Evolutionary conservation across 345 rosid species (phyloP).

Genomic region (Laguncularia racemosa): DNA sequence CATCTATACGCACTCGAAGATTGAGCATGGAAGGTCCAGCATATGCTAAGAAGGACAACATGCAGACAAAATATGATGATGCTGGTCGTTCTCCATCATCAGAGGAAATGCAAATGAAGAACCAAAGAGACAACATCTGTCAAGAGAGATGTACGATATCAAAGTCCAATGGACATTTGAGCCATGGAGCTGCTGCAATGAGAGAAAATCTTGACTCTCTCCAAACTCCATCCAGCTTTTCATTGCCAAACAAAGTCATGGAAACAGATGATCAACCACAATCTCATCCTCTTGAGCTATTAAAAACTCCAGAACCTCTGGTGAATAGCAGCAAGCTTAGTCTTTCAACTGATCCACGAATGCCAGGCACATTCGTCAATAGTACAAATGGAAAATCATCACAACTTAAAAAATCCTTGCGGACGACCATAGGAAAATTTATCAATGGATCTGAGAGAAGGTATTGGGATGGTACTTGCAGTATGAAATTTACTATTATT

Average conservation of each 20-base stretch:
- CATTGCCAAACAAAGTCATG: slow-evolving; percentile 22
- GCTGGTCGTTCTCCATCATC: slow-evolving; percentile 12
- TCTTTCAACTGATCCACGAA: slow-evolving; percentile 34
- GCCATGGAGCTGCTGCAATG: slow-evolving; percentile 17
- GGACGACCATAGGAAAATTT: slow-evolving; percentile 66
- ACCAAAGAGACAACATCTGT: slow-evolving; percentile 18
- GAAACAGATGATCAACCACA: slow-evolving; percentile 40
- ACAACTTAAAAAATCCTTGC: slow-evolving; percentile 73
- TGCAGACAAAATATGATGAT: slow-evolving; percentile 17
- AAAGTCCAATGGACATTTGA: slow-evolving; percentile 17
- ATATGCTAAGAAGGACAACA: slow-evolving; percentile 25
- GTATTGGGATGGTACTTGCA: slow-evolving; percentile 18
- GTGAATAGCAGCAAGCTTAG: slow-evolving; percentile 20
- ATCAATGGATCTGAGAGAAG: slow-evolving; percentile 80
- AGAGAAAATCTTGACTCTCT: slow-evolving; percentile 26
- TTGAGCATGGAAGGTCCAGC: slow-evolving; percentile 64
- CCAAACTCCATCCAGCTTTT: slow-evolving; percentile 53
- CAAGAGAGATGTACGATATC: slow-evolving; percentile 28
- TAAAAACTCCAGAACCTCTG: slow-evolving; percentile 51
- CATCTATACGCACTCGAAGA: slow-evolving; percentile 38
- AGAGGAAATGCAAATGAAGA: slow-evolving; percentile 19
- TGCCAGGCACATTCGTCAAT: slow-evolving; percentile 1
- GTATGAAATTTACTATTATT: slow-evolving; percentile 1
- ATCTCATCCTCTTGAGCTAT: slow-evolving; percentile 44
- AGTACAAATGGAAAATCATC: slow-evolving; percentile 53